Conservation (phyloP, 768 basidiomycete species). For the Lactarius trivialis region DNA sequence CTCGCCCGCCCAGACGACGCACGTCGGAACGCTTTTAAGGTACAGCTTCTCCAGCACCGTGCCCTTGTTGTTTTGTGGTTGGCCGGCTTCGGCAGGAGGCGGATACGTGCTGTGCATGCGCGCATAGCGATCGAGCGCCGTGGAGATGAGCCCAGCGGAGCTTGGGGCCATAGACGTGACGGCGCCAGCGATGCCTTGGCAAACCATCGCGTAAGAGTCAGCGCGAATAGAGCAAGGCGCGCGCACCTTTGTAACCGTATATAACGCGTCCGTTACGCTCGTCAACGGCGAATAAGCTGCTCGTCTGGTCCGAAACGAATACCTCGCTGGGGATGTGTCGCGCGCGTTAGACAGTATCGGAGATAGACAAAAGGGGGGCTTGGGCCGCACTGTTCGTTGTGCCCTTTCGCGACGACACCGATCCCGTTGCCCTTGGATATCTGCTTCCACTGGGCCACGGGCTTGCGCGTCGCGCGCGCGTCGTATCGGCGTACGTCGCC, state of each 20-base stretch:
- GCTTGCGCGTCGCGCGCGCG: slow-evolving; percentile 58
- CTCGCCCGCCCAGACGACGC: slow-evolving; percentile 44
- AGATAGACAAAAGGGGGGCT: slow-evolving; percentile 26
- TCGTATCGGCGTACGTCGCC: slow-evolving; percentile 78
- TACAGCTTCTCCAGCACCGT: slow-evolving; percentile 57
- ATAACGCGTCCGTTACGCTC: slow-evolving; percentile 56
- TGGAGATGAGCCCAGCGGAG: slow-evolving; percentile 49
- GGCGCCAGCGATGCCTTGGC: slow-evolving; percentile 61
- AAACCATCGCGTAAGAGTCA: not conserved
- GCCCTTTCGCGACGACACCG: slow-evolving; percentile 49
- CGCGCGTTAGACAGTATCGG: not conserved
- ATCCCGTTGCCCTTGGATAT: slow-evolving; percentile 59
- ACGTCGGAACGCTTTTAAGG: slow-evolving; percentile 55
- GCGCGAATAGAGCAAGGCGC: not conserved
- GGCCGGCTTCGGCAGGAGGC: slow-evolving; percentile 42
- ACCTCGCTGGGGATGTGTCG: slow-evolving; percentile 44
- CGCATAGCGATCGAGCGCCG: slow-evolving; percentile 60
- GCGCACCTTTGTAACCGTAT: slow-evolving; percentile 61
- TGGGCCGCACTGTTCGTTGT: slow-evolving; percentile 50
- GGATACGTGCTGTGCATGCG: slow-evolving; percentile 60
- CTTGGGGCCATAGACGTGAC: slow-evolving; percentile 57
- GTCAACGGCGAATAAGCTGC: slow-evolving; percentile 60
- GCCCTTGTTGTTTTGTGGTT: slow-evolving; percentile 52
- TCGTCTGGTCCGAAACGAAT: slow-evolving; percentile 62
- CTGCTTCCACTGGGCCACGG: slow-evolving; percentile 60